Base-by-base conservation (phyloP, 164 flowering plant genomes). In the Stephania japonica region DNA sequence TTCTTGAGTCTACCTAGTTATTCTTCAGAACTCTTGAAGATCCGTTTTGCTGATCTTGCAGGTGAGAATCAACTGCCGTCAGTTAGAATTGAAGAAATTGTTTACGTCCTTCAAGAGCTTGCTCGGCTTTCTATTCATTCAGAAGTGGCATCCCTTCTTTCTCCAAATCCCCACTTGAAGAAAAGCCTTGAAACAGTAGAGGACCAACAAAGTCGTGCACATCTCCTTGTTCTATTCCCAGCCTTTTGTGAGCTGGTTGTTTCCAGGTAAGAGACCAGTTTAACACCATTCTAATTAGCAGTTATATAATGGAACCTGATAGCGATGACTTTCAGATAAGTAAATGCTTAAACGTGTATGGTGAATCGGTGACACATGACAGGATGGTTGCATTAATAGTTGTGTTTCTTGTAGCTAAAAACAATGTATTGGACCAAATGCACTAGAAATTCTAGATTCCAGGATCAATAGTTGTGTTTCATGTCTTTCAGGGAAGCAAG, bases 191-290 rank as follows among this genome's bases (percentile, higher is more conserved):
- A 78, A 6, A 81, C 73, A 56, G 77, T 81, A 44, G 80, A 84
- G 61, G 79, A 74, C 65, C 70, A 70, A 23, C 79, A 77, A 63
- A 79, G 79, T 11, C 95, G 84, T 42, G 82, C 90, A 5, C 99
- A 96, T 80, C 88, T 96, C 42, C 82, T 92, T 69, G 84, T 85
- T 68, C 85, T 96, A 10, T 89, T 85, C 69, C 94, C 97, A 61
- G 80, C 97, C 68, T 81, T 96, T 5, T 92, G 95, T 72, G 97
- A 93, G 80, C 94, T 96, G 67, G 91, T 96, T 65, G 67, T 84
- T 72, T 87, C 97, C 77, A 93, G 99, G 99, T 93, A 75, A 77
- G 74, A 16, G 7, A 42, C 8, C 42, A 53, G 14, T 53, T 53
- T 19, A 53, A 4, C 5, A 53, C 14, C 61, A 19, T 13, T 16